These are phyloP conservation scores for Volvariella surrecta DNA, from an alignment of 1,284 basidiomycete genomes.

Conservation along the genomic window DNA sequence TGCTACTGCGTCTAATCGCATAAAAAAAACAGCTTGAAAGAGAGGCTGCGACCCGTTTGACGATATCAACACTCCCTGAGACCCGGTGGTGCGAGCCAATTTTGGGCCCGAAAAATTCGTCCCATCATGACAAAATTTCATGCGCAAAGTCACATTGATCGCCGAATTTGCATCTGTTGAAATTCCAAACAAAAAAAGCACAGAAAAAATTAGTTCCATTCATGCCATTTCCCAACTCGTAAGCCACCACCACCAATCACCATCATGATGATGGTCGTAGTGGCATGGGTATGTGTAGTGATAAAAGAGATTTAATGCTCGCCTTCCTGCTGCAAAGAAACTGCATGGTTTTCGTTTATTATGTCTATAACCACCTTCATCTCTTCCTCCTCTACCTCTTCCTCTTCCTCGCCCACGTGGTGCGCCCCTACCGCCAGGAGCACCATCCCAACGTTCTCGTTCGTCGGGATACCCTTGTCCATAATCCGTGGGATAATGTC, in stretches of 20 bases:
- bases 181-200: too few species aligned
- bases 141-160: conserved; percentile 80
- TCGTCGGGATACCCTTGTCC: conserved; percentile 32
- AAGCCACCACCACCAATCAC: too few species aligned
- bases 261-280: too few species aligned
- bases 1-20: too few species aligned
- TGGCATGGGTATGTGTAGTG: conserved; percentile 7
- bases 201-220: too few species aligned
- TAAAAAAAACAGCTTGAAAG: too few species aligned
- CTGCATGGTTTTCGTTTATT: conserved; percentile 79
- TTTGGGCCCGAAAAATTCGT: too few species aligned
- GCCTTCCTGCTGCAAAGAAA: conserved; percentile 84
- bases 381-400: conserved; percentile 18
- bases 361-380: conserved; percentile 49
- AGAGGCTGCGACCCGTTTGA: too few species aligned
- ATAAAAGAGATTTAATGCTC: conserved; percentile 45
- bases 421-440: conserved; percentile 27
- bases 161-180: conserved; percentile 74
- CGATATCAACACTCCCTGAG: too few species aligned
- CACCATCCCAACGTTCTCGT: conserved; percentile 31
- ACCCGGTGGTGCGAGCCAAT: too few species aligned
- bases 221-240: too few species aligned
- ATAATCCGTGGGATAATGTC: conserved; percentile 23
- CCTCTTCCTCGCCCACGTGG: conserved; percentile 31
- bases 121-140: conserved; percentile 29